Base-by-base conservation (phyloP, 192 early-diverging fungal genomes). In the Coemansia asiatica region DNA sequence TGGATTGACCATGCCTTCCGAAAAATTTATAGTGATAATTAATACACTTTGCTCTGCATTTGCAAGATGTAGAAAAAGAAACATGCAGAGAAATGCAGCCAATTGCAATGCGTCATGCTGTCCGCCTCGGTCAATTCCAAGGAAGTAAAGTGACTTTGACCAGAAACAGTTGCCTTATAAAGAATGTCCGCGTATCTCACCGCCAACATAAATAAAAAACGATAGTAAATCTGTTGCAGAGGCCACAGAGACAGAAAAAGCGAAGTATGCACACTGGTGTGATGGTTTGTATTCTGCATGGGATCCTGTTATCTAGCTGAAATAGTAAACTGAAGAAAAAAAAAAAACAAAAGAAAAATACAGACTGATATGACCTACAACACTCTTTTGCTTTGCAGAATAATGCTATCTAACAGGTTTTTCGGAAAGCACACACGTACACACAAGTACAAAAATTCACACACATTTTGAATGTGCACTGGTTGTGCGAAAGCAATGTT, bases 1-100 rank as follows among this genome's bases (percentile, higher is more conserved):
- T 44, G 40, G 40, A 44, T 44, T 44, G 40, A 44, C 40, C 40
- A 44, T 12, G 40, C 40, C 40, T 44, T 44, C 40, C 40, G 40
- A 44, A 44, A 44, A 44, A 16, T 44, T 44, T 13, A 1, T 13
- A 44, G 15, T 5, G 15, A 33, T 33, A 33, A 33, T 33, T 44
- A 16, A 44, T 16, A 44, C 12, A 12, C 15, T 44, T 9, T 13
- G 10, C 10, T 4, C 35, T 36, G 35, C 10, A 2, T 44, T 44
- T 3, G 2, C 40, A 3, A 44, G 40, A 44, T 13, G 40, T 44
- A 44, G 40, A 44, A 44, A n/a, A 44, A 16, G 15, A 44, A 16
- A 12, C 8, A 44, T 13, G 2, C 15, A 3, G 8, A 16, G 1
- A 44, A 44, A 44, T 8, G 8, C 15, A 16, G 40, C 40, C 40